Evolutionary conservation across 2,329 filamentous ascomycete species (phyloP), one percentile per base, ranked within the genome.

Genomic region (Fusarium circinatum): DNA sequence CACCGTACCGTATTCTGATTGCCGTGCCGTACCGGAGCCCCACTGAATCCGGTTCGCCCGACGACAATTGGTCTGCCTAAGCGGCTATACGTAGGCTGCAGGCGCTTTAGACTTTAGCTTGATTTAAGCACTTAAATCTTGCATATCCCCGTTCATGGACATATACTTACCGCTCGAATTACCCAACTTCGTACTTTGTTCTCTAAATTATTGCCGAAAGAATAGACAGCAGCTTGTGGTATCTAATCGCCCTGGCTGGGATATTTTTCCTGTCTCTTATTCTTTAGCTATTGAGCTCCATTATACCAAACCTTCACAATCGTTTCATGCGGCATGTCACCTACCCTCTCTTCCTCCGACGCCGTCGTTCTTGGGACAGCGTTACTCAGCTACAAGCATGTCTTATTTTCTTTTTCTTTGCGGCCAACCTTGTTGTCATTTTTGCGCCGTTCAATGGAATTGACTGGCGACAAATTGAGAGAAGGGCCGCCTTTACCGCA

Each of bases 351-450:
- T n/a, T 55, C 24, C 45, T 68, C 17, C 12, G 12, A 11, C 44
- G 59, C 38, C 51, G 45, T 17, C 52, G 45, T 38, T 38, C n/a
- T 28, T 68, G 41, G 48, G 65, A 68, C 22, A 68, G 65, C 24
- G 17, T 68, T 24, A 68, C 65, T 12, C 56, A 56, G 32, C 48
- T 58, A 12, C 36, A 68, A 28, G 41, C 54, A 30, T 49, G 36
- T 41, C 48, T 59, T 22, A 30, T 68, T 17, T 9, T 62, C 13
- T 10, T 55, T n/a, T 45, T 68, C 24, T 41, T 60, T 20, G 20
- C 28, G 15, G 41, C 28, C 8, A 68, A 68, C 26, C 18, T 68
- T 28, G 24, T 54, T 28, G 51, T 54, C n/a, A 54, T 54, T 36
- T 54, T 54, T 41, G 24, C 51, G 15, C 51, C 51, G 1, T 54